Conservation (phyloP, 192 early-diverging fungal species). For the Coemansia pectinata region DNA sequence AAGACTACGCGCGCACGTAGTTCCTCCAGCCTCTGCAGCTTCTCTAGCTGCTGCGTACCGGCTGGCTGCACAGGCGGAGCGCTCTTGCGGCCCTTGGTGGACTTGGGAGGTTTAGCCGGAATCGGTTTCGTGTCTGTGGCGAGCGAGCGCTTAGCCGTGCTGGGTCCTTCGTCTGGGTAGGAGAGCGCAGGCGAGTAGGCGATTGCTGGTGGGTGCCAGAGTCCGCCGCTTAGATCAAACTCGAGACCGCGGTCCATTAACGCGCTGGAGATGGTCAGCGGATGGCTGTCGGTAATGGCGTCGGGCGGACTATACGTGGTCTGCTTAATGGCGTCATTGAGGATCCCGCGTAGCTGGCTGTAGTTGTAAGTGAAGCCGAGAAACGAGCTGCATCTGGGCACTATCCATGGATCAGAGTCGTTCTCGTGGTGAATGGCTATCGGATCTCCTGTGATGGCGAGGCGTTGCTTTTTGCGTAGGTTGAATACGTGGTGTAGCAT, state of each 20-base stretch:
- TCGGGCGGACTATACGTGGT: slow-evolving; percentile 55
- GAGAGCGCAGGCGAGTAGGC: neutral
- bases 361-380: slow-evolving; percentile 51
- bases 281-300: neutral
- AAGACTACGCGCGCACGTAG: slow-evolving; percentile 40
- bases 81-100: slow-evolving; percentile 3
- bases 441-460: slow-evolving; percentile 12
- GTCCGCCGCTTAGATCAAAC: slow-evolving; percentile 21
- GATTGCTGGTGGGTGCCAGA: slow-evolving; percentile 15
- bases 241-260: neutral
- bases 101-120: neutral
- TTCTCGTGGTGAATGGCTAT: slow-evolving; percentile 33
- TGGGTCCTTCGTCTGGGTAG: too few relatives aligned
- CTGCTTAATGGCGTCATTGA: slow-evolving; percentile 51
- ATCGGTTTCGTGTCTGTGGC: neutral
- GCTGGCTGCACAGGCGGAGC: neutral
- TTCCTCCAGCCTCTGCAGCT: slow-evolving; percentile 50
- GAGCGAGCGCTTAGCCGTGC: neutral
- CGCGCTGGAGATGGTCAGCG: neutral
- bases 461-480: slow-evolving; percentile 46
- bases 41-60: slow-evolving; percentile 28
- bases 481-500: slow-evolving; percentile 56
- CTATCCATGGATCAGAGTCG: slow-evolving; percentile 53
- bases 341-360: slow-evolving; percentile 41
- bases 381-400: slow-evolving; percentile 52